Evolutionary conservation across 2,329 filamentous ascomycete species (phyloP), one percentile per base, ranked within the genome.

Genomic region (Calonectria hongkongensis): DNA sequence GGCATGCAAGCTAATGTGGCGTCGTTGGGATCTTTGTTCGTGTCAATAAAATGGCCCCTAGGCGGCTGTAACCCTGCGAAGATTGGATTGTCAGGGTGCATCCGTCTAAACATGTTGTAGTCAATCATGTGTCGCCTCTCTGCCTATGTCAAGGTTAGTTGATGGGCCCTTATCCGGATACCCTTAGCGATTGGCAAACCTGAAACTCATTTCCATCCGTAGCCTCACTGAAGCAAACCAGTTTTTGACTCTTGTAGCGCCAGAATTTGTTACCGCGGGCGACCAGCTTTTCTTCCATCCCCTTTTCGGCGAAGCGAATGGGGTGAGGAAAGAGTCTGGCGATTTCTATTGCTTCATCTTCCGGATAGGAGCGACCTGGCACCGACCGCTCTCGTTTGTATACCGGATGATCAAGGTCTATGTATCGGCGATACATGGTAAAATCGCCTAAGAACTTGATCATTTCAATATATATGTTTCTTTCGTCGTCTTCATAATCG

Each of bases 101-200:
- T 47, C 2, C 70, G 63, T 8, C 27, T 43, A n/a, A 56, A 73
- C 73, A 73, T 73, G 10, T 10, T 5, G 5, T 74, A 74, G 36
- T 74, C 70, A 47, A 71, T 51, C 66, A 74, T 74, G 45, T 36
- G 73, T 28, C 67, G 70, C 3, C n/a, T 30, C 7, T 74, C 67
- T 2, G 50, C 43, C 73, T 72, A 18, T 4, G 36, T 7, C 8
- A 36, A 33, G 2, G 9, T 30, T 8, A 51, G 36, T 28, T 16
- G 47, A 66, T 13, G 68, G 39, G 4, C 13, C 25, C 1, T 4
- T 36, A 4, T 7, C 27, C 8, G 13, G 21, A 25, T 7, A 9
- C 2, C 21, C 5, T 15, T 9, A 2, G 15, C 2, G 2, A 2
- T 18, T 16, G 4, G 54, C 69, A 30, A 41, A 72, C 69, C 47